A percentile compares a stretch with the other conserved stretches of the same genome.
phyloP scores from a whole-genome alignment of 768 basidiomycete species.

The Lactarius sp. region DNA sequence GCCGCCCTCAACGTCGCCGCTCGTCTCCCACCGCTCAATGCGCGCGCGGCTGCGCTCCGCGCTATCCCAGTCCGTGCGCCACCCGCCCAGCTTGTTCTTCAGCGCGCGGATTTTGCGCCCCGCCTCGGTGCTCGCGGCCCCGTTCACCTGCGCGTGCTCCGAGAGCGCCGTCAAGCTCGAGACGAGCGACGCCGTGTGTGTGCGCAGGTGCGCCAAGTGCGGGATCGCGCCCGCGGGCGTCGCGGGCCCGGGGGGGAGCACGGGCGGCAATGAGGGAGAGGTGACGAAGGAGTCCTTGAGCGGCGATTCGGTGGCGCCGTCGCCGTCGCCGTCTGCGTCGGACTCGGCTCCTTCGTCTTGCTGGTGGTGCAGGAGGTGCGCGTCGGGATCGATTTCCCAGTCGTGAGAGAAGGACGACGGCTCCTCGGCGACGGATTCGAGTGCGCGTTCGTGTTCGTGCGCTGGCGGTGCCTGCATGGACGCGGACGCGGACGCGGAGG shows the following conservation, averaged over 20 bases:
- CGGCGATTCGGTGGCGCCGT: conserved; percentile 45
- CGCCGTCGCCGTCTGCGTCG: conserved; percentile 31
- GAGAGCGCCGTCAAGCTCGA: conserved; percentile 71
- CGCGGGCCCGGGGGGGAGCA: conserved; percentile 42
- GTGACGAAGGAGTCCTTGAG: conserved; percentile 51
- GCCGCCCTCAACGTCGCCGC: conserved; percentile 38
- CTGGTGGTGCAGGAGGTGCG: conserved; percentile 34
- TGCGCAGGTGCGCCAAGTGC: conserved; percentile 66
- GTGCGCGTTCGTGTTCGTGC: background rate
- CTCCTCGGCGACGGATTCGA: conserved; percentile 34
- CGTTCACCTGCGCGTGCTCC: conserved; percentile 86
- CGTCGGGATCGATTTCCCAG: conserved; percentile 55
- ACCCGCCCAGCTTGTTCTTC: conserved; percentile 77
- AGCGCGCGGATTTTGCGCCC: conserved; percentile 81
- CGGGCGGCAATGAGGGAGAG: conserved; percentile 39
- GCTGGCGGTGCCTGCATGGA: conserved; percentile 8
- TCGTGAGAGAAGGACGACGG: conserved; percentile 37
- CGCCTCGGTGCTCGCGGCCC: conserved; percentile 78
- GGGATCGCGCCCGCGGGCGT: conserved; percentile 58
- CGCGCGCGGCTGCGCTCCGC: conserved; percentile 71
- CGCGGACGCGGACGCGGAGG: conserved; percentile 25
- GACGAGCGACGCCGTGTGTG: conserved; percentile 69
- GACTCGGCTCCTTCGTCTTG: background rate
- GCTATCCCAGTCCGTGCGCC: conserved; percentile 79
- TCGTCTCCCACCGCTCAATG: conserved; percentile 81